Conservation (phyloP, 2,329 filamentous ascomycete species). For the Monilinia aucupariae region DNA sequence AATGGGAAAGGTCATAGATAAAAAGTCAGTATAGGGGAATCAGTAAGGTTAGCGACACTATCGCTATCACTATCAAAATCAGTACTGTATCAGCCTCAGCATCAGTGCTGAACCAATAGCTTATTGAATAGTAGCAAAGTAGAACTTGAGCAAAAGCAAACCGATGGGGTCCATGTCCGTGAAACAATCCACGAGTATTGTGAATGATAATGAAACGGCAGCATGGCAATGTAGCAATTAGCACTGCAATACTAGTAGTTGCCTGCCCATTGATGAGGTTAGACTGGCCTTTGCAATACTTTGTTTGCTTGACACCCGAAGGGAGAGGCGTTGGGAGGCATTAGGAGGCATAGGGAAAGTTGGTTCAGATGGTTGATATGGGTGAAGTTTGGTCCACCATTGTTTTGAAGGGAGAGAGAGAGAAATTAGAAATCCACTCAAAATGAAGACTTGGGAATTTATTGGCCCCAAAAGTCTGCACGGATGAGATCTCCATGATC, state of each 20-base stretch:
- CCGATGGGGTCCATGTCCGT: neutral
- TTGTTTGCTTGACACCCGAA: neutral
- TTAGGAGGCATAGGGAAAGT: neutral
- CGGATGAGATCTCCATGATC: neutral
- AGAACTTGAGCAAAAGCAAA: neutral
- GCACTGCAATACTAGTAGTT: neutral
- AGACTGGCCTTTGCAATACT: neutral
- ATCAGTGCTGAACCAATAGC: conserved; percentile 12
- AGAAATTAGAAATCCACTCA: neutral
- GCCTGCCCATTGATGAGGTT: neutral
- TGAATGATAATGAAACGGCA: neutral
- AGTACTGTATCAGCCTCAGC: no score
- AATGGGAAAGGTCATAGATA: neutral
- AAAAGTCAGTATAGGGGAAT: neutral
- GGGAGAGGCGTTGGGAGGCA: no score
- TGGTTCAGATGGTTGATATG: neutral
- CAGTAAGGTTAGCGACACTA: neutral
- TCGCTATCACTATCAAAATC: no score
- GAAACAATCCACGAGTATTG: neutral
- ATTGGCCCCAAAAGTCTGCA: neutral
- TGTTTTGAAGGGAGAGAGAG: no score
- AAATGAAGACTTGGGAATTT: no score
- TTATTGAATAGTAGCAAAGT: conserved; percentile 7
- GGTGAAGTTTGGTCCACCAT: neutral
- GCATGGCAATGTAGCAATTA: neutral